These are phyloP conservation scores for Metschnikowia kofuensis DNA, from an alignment of 805 yeast genomes.

Conservation along the genomic window DNA sequence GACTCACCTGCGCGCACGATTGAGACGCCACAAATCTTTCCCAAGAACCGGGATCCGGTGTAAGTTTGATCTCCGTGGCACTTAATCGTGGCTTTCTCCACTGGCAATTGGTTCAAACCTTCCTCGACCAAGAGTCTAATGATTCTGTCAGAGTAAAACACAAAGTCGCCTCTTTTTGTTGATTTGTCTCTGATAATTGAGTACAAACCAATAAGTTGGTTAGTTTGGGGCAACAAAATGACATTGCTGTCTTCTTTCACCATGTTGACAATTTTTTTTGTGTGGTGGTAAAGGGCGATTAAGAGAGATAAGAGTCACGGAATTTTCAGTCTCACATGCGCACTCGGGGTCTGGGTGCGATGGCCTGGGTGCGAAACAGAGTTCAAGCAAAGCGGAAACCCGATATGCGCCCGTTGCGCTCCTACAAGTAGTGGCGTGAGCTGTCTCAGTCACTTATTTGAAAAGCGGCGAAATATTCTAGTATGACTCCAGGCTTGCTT, in stretches of 20 bases:
- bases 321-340: not conserved
- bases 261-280: not conserved
- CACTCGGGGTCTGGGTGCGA: not conserved
- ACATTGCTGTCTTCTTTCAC: slow-evolving; percentile 46
- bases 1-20: slow-evolving; percentile 98
- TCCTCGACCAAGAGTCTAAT: slow-evolving; percentile 92
- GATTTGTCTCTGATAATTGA: slow-evolving; percentile 82
- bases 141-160: slow-evolving; percentile 92
- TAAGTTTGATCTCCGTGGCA: slow-evolving; percentile 76
- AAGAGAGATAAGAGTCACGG: not conserved
- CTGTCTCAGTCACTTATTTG: no score
- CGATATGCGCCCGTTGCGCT: no score
- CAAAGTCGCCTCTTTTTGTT: slow-evolving; percentile 88
- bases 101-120: slow-evolving; percentile 92
- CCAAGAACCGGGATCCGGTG: slow-evolving; percentile 77
- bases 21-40: slow-evolving; percentile 96
- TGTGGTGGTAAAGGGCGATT: not conserved
- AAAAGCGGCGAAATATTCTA: no score
- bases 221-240: slow-evolving; percentile 75
- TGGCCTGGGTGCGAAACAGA: not conserved
- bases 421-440: no score
- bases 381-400: not conserved
- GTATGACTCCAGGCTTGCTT: no score
- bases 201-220: slow-evolving; percentile 83
- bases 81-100: slow-evolving; percentile 58